Evolutionary conservation across 225 moss, liverwort and hornwort genomes (phyloP).

Genomic region (Physcomitrium patens): DNA sequence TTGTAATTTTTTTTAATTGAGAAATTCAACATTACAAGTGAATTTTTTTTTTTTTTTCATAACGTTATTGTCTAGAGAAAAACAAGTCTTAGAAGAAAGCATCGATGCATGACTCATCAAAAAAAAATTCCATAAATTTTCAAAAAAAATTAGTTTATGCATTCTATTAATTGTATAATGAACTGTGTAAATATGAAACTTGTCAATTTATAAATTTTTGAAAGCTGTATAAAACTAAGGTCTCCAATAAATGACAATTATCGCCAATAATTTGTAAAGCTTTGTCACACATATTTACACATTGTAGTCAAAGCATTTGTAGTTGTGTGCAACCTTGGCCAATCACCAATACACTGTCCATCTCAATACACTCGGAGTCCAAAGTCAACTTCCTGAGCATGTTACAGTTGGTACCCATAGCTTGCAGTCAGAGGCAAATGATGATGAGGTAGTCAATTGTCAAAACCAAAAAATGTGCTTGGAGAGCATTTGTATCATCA

Average conservation of each 20-base stretch:
- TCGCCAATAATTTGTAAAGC: conserved; percentile 71
- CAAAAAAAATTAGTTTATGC: background rate
- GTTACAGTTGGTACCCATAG: conserved; percentile 57
- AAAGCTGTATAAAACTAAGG: conserved; percentile 72
- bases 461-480: too few relatives aligned
- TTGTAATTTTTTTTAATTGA: background rate
- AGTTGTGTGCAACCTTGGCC: conserved; percentile 67
- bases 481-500: too few relatives aligned
- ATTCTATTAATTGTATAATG: background rate
- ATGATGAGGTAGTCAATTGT: too few relatives aligned
- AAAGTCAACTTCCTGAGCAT: conserved; percentile 63
- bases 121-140: too few relatives aligned
- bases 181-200: background rate
- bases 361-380: conserved; percentile 74
- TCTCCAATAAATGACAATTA: conserved; percentile 61
- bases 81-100: background rate
- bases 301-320: conserved; percentile 63
- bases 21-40: background rate
- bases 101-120: background rate
- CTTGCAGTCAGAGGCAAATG: conserved; percentile 25
- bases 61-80: background rate
- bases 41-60: too few relatives aligned
- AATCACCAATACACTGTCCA: conserved; percentile 66
- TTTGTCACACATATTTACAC: conserved; percentile 77
- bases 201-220: conserved; percentile 74